Percentiles rank a stretch among this genome's conserved stretches.
These are phyloP conservation scores for Mychonastes homosphaera DNA, from an alignment of 139 green algal species.

Conservation along the genomic window DNA sequence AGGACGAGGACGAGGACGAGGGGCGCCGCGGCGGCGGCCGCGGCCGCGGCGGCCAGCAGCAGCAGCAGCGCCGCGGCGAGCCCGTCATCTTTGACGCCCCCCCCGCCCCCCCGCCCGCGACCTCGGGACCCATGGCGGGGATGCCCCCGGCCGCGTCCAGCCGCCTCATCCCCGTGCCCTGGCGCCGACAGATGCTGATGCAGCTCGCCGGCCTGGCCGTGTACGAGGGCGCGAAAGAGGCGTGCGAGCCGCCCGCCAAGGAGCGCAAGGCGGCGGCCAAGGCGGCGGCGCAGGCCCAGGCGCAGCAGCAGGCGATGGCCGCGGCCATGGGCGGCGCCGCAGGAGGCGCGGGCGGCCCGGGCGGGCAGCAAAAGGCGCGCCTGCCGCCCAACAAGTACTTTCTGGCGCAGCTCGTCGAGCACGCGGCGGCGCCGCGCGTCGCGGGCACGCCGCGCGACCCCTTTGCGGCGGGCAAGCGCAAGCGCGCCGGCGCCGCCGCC, in stretches of 20 bases:
- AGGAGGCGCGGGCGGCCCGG: constrained; percentile 31
- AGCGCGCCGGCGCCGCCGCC: constrained; percentile 35
- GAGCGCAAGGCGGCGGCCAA: constrained; percentile 9
- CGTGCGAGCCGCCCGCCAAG: constrained; percentile 15
- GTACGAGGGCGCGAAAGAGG: constrained; percentile 23
- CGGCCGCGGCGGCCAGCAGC: no score
- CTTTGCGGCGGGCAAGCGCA: constrained; percentile 24
- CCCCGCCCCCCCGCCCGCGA: background rate
- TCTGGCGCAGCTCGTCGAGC: constrained; percentile 40
- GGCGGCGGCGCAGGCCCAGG: constrained; percentile 9
- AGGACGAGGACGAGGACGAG: no score
- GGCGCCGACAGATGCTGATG: constrained; percentile 33
- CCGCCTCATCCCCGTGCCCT: constrained; percentile 22
- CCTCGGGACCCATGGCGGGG: background rate
- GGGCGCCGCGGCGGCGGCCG: no score
- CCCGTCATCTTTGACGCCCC: constrained; percentile 27
- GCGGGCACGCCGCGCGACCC: constrained; percentile 34
- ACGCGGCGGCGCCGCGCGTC: constrained; percentile 22
- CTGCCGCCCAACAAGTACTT: constrained; percentile 43
- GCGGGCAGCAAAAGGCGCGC: constrained; percentile 38
- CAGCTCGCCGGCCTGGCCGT: constrained; percentile 29
- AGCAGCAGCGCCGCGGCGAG: no score
- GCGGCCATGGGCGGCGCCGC: background rate
- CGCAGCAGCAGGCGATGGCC: constrained; percentile 16
- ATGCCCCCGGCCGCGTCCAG: background rate